Conservation (phyloP, 305 asterid species). For the Fraxinus baroniana region DNA sequence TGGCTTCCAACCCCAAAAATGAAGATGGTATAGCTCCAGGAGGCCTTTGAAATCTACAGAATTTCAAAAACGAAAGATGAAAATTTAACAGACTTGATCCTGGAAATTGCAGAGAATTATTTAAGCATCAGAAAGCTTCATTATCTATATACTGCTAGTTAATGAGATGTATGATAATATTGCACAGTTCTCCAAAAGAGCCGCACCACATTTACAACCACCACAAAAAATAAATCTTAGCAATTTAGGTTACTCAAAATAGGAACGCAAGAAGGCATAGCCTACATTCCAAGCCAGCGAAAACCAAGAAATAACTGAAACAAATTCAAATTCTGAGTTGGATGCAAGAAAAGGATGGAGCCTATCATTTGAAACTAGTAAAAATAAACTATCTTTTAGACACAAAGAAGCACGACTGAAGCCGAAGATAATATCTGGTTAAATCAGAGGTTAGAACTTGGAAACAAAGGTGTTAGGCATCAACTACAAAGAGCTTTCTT, state of each 20-base stretch:
- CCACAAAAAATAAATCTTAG: not conserved
- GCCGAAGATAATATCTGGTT: not conserved
- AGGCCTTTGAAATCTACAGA: constrained; percentile 82
- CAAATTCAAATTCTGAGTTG: not conserved
- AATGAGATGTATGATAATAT: not conserved
- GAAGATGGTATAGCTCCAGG: constrained; percentile 85
- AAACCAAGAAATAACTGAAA: not conserved
- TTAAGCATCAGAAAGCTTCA: not conserved
- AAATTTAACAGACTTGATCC: not conserved
- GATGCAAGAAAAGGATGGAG: not conserved
- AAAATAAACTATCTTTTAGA: not conserved
- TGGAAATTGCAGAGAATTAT: not conserved
- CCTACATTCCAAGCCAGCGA: not conserved
- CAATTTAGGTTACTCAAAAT: not conserved
- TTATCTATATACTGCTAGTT: not conserved
- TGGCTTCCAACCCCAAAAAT: constrained; percentile 76
- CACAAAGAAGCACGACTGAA: not conserved
- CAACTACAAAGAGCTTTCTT: not conserved
- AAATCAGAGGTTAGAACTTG: not conserved
- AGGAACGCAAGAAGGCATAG: not conserved
- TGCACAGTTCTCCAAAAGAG: not conserved
- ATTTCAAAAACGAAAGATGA: not conserved
- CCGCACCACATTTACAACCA: not conserved
- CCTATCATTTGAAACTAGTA: not conserved
- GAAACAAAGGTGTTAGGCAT: not conserved